These are phyloP conservation scores for Pistacia integerrima DNA, from an alignment of 345 rosid genomes.

Conservation along the genomic window DNA sequence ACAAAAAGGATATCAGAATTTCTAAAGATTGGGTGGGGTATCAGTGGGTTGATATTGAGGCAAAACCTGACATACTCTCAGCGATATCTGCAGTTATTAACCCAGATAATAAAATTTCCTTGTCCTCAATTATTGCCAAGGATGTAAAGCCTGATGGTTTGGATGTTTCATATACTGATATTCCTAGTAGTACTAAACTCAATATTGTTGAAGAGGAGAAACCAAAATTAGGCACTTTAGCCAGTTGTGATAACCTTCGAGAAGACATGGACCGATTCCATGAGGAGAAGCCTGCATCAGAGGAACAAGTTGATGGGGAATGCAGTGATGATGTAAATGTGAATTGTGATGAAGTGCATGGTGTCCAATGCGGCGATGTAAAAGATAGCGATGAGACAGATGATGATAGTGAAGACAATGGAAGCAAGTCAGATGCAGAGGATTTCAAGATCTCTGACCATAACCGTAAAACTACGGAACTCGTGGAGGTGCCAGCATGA, in stretches of 20 bases:
- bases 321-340: constrained; percentile 31
- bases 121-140: constrained; percentile 43
- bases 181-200: constrained; percentile 27
- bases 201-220: constrained; percentile 43
- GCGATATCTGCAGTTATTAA: constrained; percentile 39
- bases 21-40: constrained; percentile 85
- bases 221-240: constrained; percentile 30
- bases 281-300: constrained; percentile 28
- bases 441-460: constrained; percentile 35
- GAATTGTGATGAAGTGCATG: constrained; percentile 32
- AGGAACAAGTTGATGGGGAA: constrained; percentile 30
- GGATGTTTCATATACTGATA: constrained; percentile 17
- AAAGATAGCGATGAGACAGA: constrained; percentile 20
- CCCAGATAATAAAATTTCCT: constrained; percentile 49
- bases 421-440: constrained; percentile 38
- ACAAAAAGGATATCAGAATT: constrained; percentile 61
- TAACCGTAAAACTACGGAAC: constrained; percentile 35
- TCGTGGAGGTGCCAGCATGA: constrained; percentile 49
- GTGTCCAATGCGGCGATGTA: constrained; percentile 29
- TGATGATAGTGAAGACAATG: constrained; percentile 23
- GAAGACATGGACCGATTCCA: constrained; percentile 38
- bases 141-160: constrained; percentile 37
- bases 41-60: constrained; percentile 70
- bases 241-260: constrained; percentile 28
- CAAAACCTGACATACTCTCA: constrained; percentile 64